A percentile compares a stretch with the other conserved stretches of the same genome.
Conservation (phyloP, 23 red algal species). For the Cyanidiococcus yangmingshanensis region DNA sequence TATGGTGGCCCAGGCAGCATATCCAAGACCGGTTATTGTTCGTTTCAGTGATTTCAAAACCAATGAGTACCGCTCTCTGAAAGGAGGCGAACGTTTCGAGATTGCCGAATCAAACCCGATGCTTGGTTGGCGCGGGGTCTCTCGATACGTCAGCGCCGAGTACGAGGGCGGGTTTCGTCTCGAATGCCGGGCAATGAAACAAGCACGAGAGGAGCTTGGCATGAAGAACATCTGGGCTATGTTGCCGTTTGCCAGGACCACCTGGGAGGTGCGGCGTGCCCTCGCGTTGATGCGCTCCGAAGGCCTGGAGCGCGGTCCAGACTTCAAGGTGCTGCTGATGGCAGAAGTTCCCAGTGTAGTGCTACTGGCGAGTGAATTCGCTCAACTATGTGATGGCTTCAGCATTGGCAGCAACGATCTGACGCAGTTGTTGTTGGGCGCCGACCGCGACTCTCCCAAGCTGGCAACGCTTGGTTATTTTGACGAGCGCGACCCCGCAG, state of each 20-base stretch:
- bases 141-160: slow-evolving; percentile 20
- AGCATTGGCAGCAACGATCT: slow-evolving; percentile 34
- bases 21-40: slow-evolving; percentile 27
- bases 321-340: slow-evolving; percentile 28
- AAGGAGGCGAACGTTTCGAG: slow-evolving; percentile 25
- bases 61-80: slow-evolving; percentile 27
- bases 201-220: slow-evolving; percentile 21
- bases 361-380: slow-evolving; percentile 21
- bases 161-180: slow-evolving; percentile 24
- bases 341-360: slow-evolving; percentile 26
- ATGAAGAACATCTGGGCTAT: slow-evolving; percentile 29
- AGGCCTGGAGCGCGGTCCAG: slow-evolving; percentile 18
- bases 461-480: slow-evolving; percentile 23
- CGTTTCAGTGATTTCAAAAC: slow-evolving; percentile 33
- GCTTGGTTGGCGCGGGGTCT: slow-evolving; percentile 31
- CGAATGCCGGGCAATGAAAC: slow-evolving; percentile 27
- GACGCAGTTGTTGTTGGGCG: slow-evolving; percentile 25
- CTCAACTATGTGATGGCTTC: slow-evolving; percentile 29
- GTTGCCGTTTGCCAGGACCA: slow-evolving; percentile 31
- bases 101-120: slow-evolving; percentile 27
- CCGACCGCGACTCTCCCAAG: slow-evolving; percentile 21
- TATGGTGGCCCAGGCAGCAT: slow-evolving; percentile 25
- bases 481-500: slow-evolving; percentile 29
- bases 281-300: slow-evolving; percentile 14
- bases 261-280: slow-evolving; percentile 20